Conservation (phyloP, 352 stramenopile genomes). For the Phytophthora palmivora region DNA sequence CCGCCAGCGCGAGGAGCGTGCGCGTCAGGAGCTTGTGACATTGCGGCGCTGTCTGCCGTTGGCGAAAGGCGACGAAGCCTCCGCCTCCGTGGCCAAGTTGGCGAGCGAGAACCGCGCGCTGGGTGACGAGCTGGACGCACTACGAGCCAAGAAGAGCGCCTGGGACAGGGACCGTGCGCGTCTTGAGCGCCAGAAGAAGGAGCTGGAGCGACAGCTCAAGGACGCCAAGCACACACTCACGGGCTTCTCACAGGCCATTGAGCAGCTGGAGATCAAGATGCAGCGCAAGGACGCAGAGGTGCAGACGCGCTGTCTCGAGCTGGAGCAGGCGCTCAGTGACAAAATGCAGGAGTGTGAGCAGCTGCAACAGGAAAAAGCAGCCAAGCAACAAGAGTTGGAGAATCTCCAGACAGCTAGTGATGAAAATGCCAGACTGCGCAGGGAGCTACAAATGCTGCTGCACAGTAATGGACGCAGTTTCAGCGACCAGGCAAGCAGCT, state of each 20-base stretch:
- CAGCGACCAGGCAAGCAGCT: constrained; percentile 8
- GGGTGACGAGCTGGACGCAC: constrained; percentile 63
- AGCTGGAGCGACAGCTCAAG: constrained; percentile 66
- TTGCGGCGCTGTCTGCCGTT: constrained; percentile 51
- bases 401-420: constrained; percentile 51
- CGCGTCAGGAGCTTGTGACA: constrained; percentile 68
- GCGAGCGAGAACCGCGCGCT: constrained; percentile 64
- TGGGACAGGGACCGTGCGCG: constrained; percentile 56
- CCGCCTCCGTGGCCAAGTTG: constrained; percentile 48
- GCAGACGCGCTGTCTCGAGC: constrained; percentile 55
- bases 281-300: constrained; percentile 73
- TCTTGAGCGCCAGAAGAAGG: constrained; percentile 51
- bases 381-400: constrained; percentile 32
- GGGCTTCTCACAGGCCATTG: constrained; percentile 71
- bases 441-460: constrained; percentile 43
- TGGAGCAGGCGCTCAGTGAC: constrained; percentile 57
- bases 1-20: constrained; percentile 73
- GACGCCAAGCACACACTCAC: constrained; percentile 63
- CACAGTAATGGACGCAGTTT: constrained; percentile 11
- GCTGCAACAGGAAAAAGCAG: constrained; percentile 36
- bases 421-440: constrained; percentile 49
- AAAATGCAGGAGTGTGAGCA: constrained; percentile 54
- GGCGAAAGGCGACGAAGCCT: constrained; percentile 30
- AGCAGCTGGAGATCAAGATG: constrained; percentile 83
- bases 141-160: constrained; percentile 43